A percentile compares a stretch with the other conserved stretches of the same genome.
Conservation (phyloP, 305 asterid genomes). For the Fraxinus sp. region DNA sequence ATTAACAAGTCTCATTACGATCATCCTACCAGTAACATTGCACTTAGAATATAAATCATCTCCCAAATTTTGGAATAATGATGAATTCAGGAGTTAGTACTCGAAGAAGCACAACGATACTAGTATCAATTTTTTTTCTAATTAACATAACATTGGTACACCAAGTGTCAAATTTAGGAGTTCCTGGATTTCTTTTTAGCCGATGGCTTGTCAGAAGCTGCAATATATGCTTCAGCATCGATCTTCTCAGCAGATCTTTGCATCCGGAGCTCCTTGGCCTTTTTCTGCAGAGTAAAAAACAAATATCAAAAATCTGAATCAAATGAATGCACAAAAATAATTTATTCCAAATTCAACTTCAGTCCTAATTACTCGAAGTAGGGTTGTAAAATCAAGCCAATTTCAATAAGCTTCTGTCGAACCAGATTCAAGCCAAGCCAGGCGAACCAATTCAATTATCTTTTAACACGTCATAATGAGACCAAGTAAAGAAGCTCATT, state of each 20-base stretch:
- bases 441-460: not conserved
- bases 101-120: not conserved
- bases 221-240: conserved; percentile 57
- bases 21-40: not conserved
- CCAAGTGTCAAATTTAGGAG: conserved; percentile 10
- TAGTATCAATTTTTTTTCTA: not conserved
- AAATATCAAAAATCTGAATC: not conserved
- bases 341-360: not conserved
- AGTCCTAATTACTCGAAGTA: not conserved
- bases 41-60: not conserved
- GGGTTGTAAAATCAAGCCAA: not conserved
- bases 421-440: not conserved
- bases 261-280: conserved; percentile 61
- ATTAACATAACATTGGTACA: not conserved
- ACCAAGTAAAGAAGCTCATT: not conserved
- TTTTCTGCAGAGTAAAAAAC: conserved; percentile 47
- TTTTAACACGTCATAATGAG: not conserved
- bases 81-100: not conserved
- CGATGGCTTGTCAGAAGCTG: conserved; percentile 38
- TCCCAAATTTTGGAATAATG: not conserved
- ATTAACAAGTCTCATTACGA: not conserved
- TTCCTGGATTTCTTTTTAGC: conserved; percentile 50
- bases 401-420: not conserved
- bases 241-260: conserved; percentile 59
- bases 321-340: not conserved